phyloP scores from a whole-genome alignment of 148 eudicot species.

The Chenopodium berlandieri region DNA sequence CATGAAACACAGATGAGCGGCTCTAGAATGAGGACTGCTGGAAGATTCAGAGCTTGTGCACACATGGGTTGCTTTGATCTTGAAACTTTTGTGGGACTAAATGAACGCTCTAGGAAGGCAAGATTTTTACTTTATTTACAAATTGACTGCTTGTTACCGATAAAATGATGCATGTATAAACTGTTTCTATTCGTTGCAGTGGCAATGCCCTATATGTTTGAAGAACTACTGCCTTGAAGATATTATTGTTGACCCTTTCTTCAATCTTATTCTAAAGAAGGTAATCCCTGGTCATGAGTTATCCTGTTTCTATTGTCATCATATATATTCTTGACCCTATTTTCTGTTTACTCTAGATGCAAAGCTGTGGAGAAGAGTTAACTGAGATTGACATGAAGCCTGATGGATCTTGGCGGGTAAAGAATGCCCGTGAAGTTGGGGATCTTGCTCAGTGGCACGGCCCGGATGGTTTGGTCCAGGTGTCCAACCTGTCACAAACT shows the following conservation, averaged over 20 bases:
- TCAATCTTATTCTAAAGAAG: slow-evolving; percentile 50
- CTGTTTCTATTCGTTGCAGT: slow-evolving; percentile 55
- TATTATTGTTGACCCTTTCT: slow-evolving; percentile 58
- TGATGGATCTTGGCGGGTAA: slow-evolving; percentile 66
- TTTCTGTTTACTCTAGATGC: slow-evolving; percentile 36
- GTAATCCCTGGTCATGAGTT: slow-evolving; percentile 31
- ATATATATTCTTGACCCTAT: slow-evolving; percentile 15
- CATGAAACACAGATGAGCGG: slow-evolving; percentile 76
- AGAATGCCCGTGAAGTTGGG: slow-evolving; percentile 40
- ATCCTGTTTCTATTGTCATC: not conserved
- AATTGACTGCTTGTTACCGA: not conserved
- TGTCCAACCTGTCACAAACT: slow-evolving; percentile 28
- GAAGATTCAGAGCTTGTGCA: slow-evolving; percentile 84
- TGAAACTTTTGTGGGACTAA: slow-evolving; percentile 73
- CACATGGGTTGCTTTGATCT: slow-evolving; percentile 99
- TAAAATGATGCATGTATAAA: slow-evolving; percentile 3
- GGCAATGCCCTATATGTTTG: slow-evolving; percentile 80
- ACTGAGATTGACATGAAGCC: slow-evolving; percentile 60
- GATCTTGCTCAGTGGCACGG: slow-evolving; percentile 73
- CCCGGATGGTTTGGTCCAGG: slow-evolving; percentile 61
- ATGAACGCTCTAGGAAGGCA: slow-evolving; percentile 93
- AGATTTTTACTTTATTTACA: slow-evolving; percentile 22
- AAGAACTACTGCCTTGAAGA: slow-evolving; percentile 61
- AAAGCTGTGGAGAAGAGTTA: slow-evolving; percentile 49
- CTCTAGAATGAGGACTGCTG: slow-evolving; percentile 88